Evolutionary conservation across 2,329 filamentous ascomycete species (phyloP).

Genomic region (Trichoderma afroharzianum): DNA sequence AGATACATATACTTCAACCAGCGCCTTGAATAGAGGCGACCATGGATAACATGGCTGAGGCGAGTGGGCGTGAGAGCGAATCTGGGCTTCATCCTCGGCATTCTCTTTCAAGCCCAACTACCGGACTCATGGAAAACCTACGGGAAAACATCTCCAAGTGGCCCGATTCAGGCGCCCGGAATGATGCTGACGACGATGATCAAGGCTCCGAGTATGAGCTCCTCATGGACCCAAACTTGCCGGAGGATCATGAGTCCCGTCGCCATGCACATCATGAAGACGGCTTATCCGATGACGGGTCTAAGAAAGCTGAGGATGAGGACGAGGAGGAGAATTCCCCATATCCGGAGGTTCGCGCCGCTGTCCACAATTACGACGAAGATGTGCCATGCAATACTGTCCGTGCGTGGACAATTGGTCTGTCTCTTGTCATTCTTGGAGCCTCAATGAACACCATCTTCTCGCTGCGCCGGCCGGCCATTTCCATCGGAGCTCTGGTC

Average conservation of each 20-base stretch:
- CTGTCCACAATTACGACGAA: conserved; percentile 62
- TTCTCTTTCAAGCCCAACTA: conserved; percentile 28
- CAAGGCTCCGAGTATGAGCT: conserved; percentile 52
- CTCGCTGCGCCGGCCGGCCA: conserved; percentile 59
- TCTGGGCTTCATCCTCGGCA: conserved; percentile 25
- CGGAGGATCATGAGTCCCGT: conserved; percentile 32
- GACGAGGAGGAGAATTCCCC: conserved; percentile 56
- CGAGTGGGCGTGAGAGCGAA: conserved; percentile 24
- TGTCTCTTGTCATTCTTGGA: conserved; percentile 53
- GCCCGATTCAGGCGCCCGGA: conserved; percentile 37
- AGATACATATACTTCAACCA: neutral
- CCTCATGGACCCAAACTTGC: conserved; percentile 52
- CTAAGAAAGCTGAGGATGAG: conserved; percentile 39
- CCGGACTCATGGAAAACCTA: conserved; percentile 24
- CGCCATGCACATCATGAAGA: conserved; percentile 27
- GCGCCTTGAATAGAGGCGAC: neutral
- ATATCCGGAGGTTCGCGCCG: conserved; percentile 63
- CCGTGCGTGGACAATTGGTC: conserved; percentile 61
- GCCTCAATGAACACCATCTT: conserved; percentile 62
- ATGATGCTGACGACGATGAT: conserved; percentile 42
- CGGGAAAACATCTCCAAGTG: conserved; percentile 38
- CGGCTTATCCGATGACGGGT: conserved; percentile 27
- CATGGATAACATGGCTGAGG: conserved; percentile 19
- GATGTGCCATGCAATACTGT: conserved; percentile 64
- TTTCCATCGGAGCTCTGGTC: conserved; percentile 57